Percentiles rank a stretch among this genome's conserved stretches.
Conservation (phyloP, 2,329 filamentous ascomycete species). For the Fusarium austroafricanum region DNA sequence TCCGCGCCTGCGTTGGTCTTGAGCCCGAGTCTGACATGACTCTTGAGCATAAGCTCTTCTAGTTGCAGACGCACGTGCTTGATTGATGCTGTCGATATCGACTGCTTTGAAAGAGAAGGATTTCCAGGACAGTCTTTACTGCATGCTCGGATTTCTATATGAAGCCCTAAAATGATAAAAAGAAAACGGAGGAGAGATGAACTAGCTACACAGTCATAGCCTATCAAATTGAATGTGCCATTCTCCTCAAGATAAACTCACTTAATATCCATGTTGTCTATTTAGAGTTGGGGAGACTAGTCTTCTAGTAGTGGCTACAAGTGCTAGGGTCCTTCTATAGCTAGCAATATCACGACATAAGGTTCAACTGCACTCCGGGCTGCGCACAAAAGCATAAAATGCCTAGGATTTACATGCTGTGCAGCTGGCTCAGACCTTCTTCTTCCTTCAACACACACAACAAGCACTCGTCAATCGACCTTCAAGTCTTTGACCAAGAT, state of each 20-base stretch:
- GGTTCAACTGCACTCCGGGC: no score
- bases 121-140: constrained; percentile 33
- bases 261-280: no score
- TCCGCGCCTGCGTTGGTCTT: constrained; percentile 95
- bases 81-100: background rate
- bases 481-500: no score
- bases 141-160: constrained; percentile 6
- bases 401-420: no score
- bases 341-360: no score
- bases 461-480: no score
- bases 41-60: constrained; percentile 97
- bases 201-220: constrained; percentile 34
- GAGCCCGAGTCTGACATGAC: constrained; percentile 99
- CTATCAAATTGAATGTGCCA: constrained; percentile 40
- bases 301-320: no score
- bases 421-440: no score
- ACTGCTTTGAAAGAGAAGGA: constrained; percentile 9
- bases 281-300: no score
- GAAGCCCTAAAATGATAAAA: constrained; percentile 2
- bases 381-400: no score
- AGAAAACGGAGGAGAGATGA: constrained; percentile 35
- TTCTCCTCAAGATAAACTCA: constrained; percentile 38
- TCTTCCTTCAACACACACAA: no score
- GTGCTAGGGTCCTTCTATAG: no score
- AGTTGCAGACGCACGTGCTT: constrained; percentile 44